Evolutionary conservation across 2,329 filamentous ascomycete species (phyloP).

Genomic region (Paraphoma sp.): DNA sequence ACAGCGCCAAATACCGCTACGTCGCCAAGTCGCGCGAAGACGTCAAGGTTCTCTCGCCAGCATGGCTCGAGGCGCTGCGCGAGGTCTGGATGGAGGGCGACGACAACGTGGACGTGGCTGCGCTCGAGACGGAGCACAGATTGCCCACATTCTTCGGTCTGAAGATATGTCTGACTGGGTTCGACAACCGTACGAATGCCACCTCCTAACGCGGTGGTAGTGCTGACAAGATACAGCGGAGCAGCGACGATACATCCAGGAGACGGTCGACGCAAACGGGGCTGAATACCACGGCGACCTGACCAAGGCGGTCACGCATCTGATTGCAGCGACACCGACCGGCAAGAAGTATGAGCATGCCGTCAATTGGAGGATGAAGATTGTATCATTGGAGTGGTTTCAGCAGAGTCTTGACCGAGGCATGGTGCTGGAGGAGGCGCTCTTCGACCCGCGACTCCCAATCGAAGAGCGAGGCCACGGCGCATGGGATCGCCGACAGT

Average conservation of each 20-base stretch:
- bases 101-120: conserved; percentile 73
- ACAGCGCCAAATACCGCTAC: conserved; percentile 94
- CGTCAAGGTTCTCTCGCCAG: conserved; percentile 79
- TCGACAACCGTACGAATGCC: conserved; percentile 65
- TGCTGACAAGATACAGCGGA: conserved; percentile 56
- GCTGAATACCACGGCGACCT: conserved; percentile 88
- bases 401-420: conserved; percentile 81
- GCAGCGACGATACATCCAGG: conserved; percentile 73
- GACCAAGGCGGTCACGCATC: conserved; percentile 83
- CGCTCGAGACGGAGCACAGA: conserved; percentile 71
- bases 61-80: conserved; percentile 83
- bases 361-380: conserved; percentile 78
- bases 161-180: conserved; percentile 73
- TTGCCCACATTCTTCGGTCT: conserved; percentile 69
- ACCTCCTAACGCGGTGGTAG: background rate
- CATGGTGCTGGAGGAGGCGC: conserved; percentile 88
- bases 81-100: conserved; percentile 80
- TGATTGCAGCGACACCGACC: conserved; percentile 78
- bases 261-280: conserved; percentile 72
- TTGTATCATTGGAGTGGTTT: conserved; percentile 86
- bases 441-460: conserved; percentile 79
- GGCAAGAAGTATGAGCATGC: conserved; percentile 92
- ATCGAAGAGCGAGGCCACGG: conserved; percentile 74
- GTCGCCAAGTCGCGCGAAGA: conserved; percentile 89
- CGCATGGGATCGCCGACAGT: conserved; percentile 67